Percentiles rank a stretch among this genome's conserved stretches.
These are phyloP conservation scores for Pleurotus tuoliensis DNA, from an alignment of 768 basidiomycete genomes.

Conservation along the genomic window DNA sequence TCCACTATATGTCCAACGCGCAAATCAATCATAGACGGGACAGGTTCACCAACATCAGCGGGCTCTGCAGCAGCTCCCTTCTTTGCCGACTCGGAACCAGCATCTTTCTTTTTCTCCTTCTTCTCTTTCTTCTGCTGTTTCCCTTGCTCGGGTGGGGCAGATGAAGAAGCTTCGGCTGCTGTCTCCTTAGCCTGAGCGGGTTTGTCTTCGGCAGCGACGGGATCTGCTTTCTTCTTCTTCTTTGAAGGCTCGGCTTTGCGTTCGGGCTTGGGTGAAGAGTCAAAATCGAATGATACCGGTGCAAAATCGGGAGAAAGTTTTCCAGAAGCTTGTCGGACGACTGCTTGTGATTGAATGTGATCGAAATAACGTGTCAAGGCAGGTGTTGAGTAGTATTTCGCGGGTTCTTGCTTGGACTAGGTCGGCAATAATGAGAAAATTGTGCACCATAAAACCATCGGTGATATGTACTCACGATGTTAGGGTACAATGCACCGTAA, in stretches of 20 bases:
- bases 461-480: conserved; percentile 52
- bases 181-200: conserved; percentile 1
- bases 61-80: conserved; percentile 44
- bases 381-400: conserved; percentile 77
- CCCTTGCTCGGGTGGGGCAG: not conserved
- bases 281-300: conserved; percentile 65
- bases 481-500: conserved; percentile 85
- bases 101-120: conserved; percentile 54
- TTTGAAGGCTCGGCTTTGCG: conserved; percentile 70
- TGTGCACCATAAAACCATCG: not conserved
- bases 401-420: conserved; percentile 65
- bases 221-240: conserved; percentile 52
- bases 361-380: conserved; percentile 92
- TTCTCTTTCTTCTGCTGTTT: conserved; percentile 51
- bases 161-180: conserved; percentile 1
- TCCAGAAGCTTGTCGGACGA: conserved; percentile 56
- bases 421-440: not conserved
- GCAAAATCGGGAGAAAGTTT: conserved; percentile 48
- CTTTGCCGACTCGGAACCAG: conserved; percentile 30
- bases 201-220: conserved; percentile 23
- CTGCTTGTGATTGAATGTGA: conserved; percentile 76
- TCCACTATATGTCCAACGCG: conserved; percentile 92
- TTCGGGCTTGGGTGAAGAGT: conserved; percentile 68
- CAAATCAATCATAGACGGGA: conserved; percentile 96
- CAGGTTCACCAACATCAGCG: conserved; percentile 75